phyloP scores from a whole-genome alignment of 139 green algal genomes.

The Chlorella ohadii region DNA sequence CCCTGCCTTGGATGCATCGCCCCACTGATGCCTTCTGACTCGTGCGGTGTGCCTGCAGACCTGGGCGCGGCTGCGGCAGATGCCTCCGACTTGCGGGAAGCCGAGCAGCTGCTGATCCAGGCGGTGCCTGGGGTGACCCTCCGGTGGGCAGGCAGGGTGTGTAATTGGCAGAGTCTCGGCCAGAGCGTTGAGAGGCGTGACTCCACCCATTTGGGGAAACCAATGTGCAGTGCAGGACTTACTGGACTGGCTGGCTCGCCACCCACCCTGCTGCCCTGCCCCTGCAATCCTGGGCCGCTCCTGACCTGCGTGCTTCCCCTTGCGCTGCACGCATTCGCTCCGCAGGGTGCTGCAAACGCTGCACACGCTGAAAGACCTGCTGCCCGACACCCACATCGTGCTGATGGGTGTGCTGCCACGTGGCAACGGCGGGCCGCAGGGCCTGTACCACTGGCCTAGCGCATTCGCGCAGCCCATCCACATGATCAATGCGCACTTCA shows the following conservation, averaged over 20 bases:
- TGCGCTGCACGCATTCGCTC: too few relatives aligned
- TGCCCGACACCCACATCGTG: slow-evolving; percentile 29
- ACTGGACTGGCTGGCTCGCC: too few relatives aligned
- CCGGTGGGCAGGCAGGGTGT: neutral
- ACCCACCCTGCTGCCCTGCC: too few relatives aligned
- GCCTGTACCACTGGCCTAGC: neutral
- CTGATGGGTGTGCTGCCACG: slow-evolving; percentile 38
- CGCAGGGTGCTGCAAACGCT: slow-evolving; percentile 22
- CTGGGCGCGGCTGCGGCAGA: slow-evolving; percentile 31
- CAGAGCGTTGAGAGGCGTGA: too few relatives aligned
- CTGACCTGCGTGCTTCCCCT: too few relatives aligned
- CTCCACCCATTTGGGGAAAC: too few relatives aligned
- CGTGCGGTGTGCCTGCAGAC: slow-evolving; percentile 36
- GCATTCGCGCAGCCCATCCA: slow-evolving; percentile 15
- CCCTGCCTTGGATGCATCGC: too few relatives aligned
- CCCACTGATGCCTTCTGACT: too few relatives aligned
- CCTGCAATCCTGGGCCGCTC: too few relatives aligned
- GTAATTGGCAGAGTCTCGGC: neutral
- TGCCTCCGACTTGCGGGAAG: slow-evolving; percentile 7
- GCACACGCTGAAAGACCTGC: neutral
- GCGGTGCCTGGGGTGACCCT: slow-evolving; percentile 26
- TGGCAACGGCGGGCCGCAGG: neutral
- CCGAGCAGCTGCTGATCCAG: slow-evolving; percentile 8
- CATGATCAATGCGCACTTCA: slow-evolving; percentile 24
- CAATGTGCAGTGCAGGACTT: too few relatives aligned